Evolutionary conservation across 129 eudicot genomes (phyloP).

Genomic region (Lactuca sativa): DNA sequence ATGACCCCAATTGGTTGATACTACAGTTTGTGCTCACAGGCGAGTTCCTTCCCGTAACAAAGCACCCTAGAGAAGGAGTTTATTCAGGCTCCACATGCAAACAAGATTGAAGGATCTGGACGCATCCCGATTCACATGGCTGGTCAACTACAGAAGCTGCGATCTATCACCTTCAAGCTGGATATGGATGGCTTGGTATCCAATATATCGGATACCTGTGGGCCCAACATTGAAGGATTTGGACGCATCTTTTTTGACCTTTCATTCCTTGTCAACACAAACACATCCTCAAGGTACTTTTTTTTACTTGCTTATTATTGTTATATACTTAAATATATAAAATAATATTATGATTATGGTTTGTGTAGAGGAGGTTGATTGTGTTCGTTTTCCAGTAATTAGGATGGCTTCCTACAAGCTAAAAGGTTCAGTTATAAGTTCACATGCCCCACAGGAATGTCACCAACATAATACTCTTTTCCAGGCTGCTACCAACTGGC

Average conservation of each 20-base stretch:
- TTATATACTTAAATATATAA: too few species aligned
- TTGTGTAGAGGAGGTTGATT: too few species aligned
- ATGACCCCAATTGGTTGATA: too few species aligned
- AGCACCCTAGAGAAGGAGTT: too few species aligned
- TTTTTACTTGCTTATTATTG: constrained; percentile 11
- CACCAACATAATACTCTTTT: constrained; percentile 48
- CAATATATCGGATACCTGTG: constrained; percentile 61
- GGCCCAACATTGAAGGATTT: constrained; percentile 53
- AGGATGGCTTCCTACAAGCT: constrained; percentile 70
- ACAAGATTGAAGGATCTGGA: too few species aligned
- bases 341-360: too few species aligned
- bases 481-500: constrained; percentile 63
- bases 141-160: constrained; percentile 50
- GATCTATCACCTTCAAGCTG: constrained; percentile 73
- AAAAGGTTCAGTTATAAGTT: constrained; percentile 47
- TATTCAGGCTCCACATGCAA: too few species aligned
- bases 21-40: too few species aligned
- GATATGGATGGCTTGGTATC: constrained; percentile 88
- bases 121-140: constrained; percentile 50
- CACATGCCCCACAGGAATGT: constrained; percentile 40
- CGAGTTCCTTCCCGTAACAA: too few species aligned
- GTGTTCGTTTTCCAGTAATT: constrained; percentile 58
- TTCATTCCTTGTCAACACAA: constrained; percentile 64
- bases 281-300: constrained; percentile 44
- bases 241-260: constrained; percentile 64